phyloP scores from a whole-genome alignment of 1,284 basidiomycete species.

The Ceratobasidium sp. region DNA sequence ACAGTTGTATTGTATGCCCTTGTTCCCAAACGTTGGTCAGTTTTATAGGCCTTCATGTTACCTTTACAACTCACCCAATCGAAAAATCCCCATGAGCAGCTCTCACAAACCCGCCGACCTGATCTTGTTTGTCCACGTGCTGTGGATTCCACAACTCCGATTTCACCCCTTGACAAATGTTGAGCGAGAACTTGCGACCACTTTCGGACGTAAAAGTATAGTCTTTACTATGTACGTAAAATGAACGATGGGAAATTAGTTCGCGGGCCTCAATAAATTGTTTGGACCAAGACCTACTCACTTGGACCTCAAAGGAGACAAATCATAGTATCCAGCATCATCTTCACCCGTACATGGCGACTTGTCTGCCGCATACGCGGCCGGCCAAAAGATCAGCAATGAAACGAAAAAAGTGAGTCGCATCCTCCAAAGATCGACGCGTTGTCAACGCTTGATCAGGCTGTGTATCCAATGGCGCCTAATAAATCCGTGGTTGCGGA shows the following conservation, averaged over 20 bases:
- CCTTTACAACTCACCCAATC: conserved; percentile 63
- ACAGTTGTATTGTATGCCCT: conserved; percentile 76
- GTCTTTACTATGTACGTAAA: conserved; percentile 67
- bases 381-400: not conserved
- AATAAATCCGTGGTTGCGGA: not conserved
- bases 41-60: not conserved
- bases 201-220: conserved; percentile 66
- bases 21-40: not conserved
- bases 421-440: conserved; percentile 36
- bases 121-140: conserved; percentile 66
- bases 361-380: conserved; percentile 23
- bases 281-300: conserved; percentile 11
- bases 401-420: not conserved
- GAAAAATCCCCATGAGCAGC: conserved; percentile 76
- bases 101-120: conserved; percentile 73
- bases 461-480: conserved; percentile 27
- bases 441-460: conserved; percentile 21
- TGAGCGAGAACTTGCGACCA: conserved; percentile 68
- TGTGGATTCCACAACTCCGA: conserved; percentile 72
- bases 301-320: conserved; percentile 43
- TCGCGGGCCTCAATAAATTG: conserved; percentile 17
- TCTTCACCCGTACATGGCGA: conserved; percentile 41
- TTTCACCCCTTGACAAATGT: conserved; percentile 71
- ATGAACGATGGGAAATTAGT: conserved; percentile 30
- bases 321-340: conserved; percentile 40